A percentile compares a stretch with the other conserved stretches of the same genome.
Conservation (phyloP, 352 stramenopile species). For the Phytopythium cucurbitacearum region DNA sequence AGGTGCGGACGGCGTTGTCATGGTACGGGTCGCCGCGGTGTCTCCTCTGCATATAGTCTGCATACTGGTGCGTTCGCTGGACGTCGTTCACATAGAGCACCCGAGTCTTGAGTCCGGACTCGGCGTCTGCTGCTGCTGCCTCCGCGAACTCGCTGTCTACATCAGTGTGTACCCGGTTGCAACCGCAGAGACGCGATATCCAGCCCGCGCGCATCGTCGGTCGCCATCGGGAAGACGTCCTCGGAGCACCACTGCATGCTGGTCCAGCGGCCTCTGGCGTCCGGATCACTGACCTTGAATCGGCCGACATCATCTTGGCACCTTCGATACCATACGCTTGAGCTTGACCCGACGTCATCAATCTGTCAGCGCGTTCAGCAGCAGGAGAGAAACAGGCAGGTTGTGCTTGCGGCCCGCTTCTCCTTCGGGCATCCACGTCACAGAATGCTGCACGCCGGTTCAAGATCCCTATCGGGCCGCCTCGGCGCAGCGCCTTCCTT, state of each 20-base stretch:
- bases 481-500: too few relatives aligned
- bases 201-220: neutral
- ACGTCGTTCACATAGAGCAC: constrained; percentile 75
- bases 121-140: neutral
- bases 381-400: too few relatives aligned
- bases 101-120: constrained; percentile 33
- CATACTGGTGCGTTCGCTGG: constrained; percentile 54
- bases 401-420: too few relatives aligned
- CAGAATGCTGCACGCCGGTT: too few relatives aligned
- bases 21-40: constrained; percentile 35
- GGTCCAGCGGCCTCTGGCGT: neutral
- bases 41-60: constrained; percentile 40
- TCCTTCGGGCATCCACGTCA: too few relatives aligned
- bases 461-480: too few relatives aligned
- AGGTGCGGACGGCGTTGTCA: constrained; percentile 72
- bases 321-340: constrained; percentile 1
- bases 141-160: neutral
- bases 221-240: neutral
- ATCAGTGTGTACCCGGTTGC: neutral
- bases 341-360: too few relatives aligned
- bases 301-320: constrained; percentile 1
- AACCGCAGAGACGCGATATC: neutral
- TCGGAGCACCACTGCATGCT: too few relatives aligned
- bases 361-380: too few relatives aligned
- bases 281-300: neutral